Base-by-base conservation (phyloP, 75 land plant species). In the Pinus taeda region DNA sequence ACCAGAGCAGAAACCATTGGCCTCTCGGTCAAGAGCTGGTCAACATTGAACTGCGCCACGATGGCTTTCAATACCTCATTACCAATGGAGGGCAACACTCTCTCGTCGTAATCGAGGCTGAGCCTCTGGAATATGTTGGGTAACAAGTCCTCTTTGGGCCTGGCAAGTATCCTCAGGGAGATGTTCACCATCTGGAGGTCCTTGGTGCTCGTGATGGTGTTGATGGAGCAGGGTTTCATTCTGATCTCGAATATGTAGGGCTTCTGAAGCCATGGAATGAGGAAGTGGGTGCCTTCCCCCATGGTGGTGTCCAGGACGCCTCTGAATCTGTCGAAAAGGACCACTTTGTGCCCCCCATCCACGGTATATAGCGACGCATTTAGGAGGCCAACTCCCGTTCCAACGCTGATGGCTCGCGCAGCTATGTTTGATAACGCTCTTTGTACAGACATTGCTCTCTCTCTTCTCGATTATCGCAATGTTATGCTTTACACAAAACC, bases 121-220 rank as follows among this genome's bases (percentile, higher is more conserved):
- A 95, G 96, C 60, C 81, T 81, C 77, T 89, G 76, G 83, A 89
- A 93, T 30, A 95, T 95, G 57, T 64, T 58, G 64, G 98, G 96
- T 60, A 95, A 88, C 33, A 57, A 15, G n/a, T 20, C 24, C 21
- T 79, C 83, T 15, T 95, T 92, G 37, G 96, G 96, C 59, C 88
- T 82, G 55, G 94, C 85, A 74, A 96, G 83, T 26, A 96, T 84
- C 3, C 98, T 75, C 62, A 95, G 88, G 66, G 91, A 85, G 53
- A 93, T 89, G 75, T 95, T 93, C 14, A 93, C 98, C 98, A 95
- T 95, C 84, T 95, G 96, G 66, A 93, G 86, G 78, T 95, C 98
- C 87, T 95, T 95, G 72, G 98, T 95, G 74, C 98, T 94, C 60
- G 98, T 93, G 45, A 89, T 83, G 65, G 98, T 91, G 71, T 90